Conservation (phyloP, 257 asterid species). For the Nicotiana noctiflora region DNA sequence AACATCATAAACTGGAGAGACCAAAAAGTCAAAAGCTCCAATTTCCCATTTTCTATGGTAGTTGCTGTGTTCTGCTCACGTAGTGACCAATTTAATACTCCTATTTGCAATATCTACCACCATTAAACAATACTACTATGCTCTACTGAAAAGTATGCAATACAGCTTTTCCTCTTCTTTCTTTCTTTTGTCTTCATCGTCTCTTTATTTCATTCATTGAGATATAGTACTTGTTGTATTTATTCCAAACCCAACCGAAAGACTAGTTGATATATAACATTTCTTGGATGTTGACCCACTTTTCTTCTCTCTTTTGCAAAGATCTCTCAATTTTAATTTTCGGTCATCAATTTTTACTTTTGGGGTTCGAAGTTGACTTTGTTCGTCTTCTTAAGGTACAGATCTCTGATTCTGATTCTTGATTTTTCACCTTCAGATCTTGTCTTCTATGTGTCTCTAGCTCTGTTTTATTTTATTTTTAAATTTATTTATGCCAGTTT, state of each 20-base stretch:
- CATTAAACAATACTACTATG: background rate
- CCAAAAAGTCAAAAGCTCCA: background rate
- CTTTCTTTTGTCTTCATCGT: background rate
- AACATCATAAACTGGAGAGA: background rate
- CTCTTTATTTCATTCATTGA: background rate
- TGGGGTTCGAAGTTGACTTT: background rate
- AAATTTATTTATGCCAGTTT: background rate
- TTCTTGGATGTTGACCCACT: constrained; percentile 20
- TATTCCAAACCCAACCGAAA: background rate
- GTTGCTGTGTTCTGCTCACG: constrained; percentile 1
- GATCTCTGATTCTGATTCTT: constrained; percentile 20
- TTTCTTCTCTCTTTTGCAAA: constrained; percentile 10
- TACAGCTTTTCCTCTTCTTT: background rate
- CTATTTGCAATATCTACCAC: background rate
- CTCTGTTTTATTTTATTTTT: background rate
- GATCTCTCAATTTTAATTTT: background rate
- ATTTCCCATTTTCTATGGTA: background rate
- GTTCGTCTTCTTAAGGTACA: constrained; percentile 18
- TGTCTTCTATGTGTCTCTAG: background rate
- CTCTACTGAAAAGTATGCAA: constrained; percentile 14
- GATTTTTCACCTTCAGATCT: constrained; percentile 18
- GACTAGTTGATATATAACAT: background rate
- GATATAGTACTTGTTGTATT: background rate
- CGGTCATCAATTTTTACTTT: background rate
- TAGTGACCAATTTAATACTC: background rate